phyloP scores from a whole-genome alignment of 2,329 filamentous ascomycete species.

The Colletotrichum abscissum region DNA sequence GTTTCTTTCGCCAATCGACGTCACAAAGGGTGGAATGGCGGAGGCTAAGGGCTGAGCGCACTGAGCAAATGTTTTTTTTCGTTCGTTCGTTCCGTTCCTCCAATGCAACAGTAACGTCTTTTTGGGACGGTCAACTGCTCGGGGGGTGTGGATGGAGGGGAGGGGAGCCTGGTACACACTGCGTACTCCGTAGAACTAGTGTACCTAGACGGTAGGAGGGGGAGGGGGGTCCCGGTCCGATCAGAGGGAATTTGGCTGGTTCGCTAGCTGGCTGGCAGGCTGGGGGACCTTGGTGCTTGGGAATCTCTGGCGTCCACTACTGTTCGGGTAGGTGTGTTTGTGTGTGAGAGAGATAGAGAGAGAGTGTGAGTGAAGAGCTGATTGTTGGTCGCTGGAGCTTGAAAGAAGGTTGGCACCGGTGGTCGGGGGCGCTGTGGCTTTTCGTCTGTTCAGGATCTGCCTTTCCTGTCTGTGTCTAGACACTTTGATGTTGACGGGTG shows the following conservation, averaged over 20 bases:
- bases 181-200: too few relatives aligned
- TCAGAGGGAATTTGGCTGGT: conserved; percentile 1
- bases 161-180: not conserved
- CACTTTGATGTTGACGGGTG: not conserved
- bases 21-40: conserved; percentile 20
- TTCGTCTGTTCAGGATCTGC: conserved; percentile 10
- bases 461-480: not conserved
- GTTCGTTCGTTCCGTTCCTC: not conserved
- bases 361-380: too few relatives aligned
- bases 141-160: not conserved
- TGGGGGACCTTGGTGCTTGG: not conserved
- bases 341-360: too few relatives aligned
- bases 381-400: conserved; percentile 1
- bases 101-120: not conserved
- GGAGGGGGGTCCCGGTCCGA: not conserved
- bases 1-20: conserved; percentile 29
- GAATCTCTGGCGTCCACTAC: not conserved
- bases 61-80: conserved; percentile 6
- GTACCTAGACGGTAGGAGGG: not conserved
- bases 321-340: too few relatives aligned
- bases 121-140: not conserved
- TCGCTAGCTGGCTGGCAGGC: not conserved
- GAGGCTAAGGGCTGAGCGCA: conserved; percentile 15
- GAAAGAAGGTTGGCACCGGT: conserved; percentile 33
- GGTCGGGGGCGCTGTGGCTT: conserved; percentile 15